Evolutionary conservation across 192 early-diverging fungal genomes (phyloP).

Genomic region (Backusella australiensis): DNA sequence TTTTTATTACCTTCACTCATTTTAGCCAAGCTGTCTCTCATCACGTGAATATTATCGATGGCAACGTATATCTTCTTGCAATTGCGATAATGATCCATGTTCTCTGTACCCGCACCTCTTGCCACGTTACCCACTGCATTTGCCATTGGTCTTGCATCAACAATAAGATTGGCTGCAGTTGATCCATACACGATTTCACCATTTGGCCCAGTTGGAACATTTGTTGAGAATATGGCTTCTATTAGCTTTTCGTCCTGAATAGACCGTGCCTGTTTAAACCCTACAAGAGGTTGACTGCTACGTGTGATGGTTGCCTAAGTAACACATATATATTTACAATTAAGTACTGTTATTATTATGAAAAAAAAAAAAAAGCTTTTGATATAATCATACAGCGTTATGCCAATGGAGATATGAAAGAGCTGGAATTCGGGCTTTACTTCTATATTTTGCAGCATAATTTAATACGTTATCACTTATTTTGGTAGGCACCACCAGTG

Average conservation of each 20-base stretch:
- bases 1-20: conserved; percentile 71
- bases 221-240: conserved; percentile 83
- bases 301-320: conserved; percentile 83
- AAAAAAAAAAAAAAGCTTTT: too few relatives aligned
- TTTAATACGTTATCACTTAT: conserved; percentile 90
- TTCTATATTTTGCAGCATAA: conserved; percentile 87
- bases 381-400: conserved; percentile 55
- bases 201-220: conserved; percentile 42
- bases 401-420: conserved; percentile 85
- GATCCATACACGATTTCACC: conserved; percentile 51
- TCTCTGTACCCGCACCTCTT: conserved; percentile 93
- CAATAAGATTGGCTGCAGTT: conserved; percentile 73
- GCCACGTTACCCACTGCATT: conserved; percentile 94
- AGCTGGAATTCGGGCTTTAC: conserved; percentile 87
- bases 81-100: conserved; percentile 87
- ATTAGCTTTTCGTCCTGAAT: conserved; percentile 98
- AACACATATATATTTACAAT: not conserved
- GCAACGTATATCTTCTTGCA: conserved; percentile 87
- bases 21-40: conserved; percentile 84
- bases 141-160: conserved; percentile 93
- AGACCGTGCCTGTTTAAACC: conserved; percentile 91
- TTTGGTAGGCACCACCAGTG: conserved; percentile 77
- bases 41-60: conserved; percentile 98
- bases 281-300: conserved; percentile 93
- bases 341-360: not conserved